These are phyloP conservation scores for Aspergillus steynii DNA, from an alignment of 495 filamentous ascomycete genomes.

Conservation along the genomic window DNA sequence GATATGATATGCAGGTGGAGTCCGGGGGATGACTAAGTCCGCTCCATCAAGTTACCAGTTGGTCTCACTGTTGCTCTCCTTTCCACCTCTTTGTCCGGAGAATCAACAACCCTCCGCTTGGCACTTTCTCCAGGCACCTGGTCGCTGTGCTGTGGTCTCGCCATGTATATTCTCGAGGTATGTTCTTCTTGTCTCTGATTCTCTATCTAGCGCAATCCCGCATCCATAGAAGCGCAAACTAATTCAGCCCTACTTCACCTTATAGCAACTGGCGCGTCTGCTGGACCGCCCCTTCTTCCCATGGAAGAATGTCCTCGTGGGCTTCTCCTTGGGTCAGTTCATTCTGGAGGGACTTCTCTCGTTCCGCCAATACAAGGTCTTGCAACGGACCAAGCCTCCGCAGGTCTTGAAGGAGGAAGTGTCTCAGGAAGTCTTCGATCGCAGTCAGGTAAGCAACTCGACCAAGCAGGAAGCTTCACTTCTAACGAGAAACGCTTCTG, in stretches of 20 bases:
- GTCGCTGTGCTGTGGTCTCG: constrained; percentile 27
- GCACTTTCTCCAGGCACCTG: constrained; percentile 25
- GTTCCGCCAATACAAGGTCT: constrained; percentile 80
- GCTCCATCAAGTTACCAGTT: constrained; percentile 1
- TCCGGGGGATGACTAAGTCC: constrained; percentile 1
- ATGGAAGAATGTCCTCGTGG: constrained; percentile 94
- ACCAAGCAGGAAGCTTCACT: neutral
- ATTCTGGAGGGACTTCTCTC: constrained; percentile 83
- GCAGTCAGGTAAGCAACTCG: constrained; percentile 67
- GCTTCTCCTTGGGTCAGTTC: constrained; percentile 88
- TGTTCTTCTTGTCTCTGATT: constrained; percentile 10
- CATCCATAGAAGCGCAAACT: constrained; percentile 2
- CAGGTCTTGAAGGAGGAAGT: constrained; percentile 84
- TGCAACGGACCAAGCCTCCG: constrained; percentile 75
- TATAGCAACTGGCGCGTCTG: constrained; percentile 78
- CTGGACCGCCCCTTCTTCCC: constrained; percentile 92
- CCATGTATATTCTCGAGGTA: constrained; percentile 50
- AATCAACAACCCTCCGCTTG: constrained; percentile 29
- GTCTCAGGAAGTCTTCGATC: constrained; percentile 86
- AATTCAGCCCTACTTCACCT: constrained; percentile 12
- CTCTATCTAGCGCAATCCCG: neutral
- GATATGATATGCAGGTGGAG: neutral
- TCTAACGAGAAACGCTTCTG: neutral
- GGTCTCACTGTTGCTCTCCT: neutral
- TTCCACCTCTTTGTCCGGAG: neutral